These are phyloP conservation scores for Kandelia obovata DNA, from an alignment of 345 rosid genomes.

Conservation along the genomic window DNA sequence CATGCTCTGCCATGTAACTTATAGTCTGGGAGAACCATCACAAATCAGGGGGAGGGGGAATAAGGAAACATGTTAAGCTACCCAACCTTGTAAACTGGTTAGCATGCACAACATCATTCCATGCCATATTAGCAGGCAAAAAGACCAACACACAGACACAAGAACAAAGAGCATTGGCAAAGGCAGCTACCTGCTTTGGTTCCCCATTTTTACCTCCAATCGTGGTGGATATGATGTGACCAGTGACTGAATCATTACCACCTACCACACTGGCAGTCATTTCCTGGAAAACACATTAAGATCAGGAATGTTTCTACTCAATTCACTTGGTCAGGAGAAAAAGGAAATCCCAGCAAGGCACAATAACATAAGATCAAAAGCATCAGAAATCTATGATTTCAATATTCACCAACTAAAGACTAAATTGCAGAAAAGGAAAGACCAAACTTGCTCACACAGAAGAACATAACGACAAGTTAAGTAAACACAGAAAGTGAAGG, in stretches of 20 bases:
- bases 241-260: slow-evolving; percentile 75
- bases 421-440: not conserved
- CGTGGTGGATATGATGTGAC: slow-evolving; percentile 79
- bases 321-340: not conserved
- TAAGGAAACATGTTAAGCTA: not conserved
- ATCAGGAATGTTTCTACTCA: not conserved
- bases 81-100: not conserved
- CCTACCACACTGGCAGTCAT: slow-evolving; percentile 61
- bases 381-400: not conserved
- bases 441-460: not conserved
- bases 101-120: not conserved
- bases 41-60: not conserved
- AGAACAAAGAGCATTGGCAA: not conserved
- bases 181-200: slow-evolving; percentile 57
- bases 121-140: too few species aligned
- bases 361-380: not conserved
- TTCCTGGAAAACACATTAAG: slow-evolving; percentile 42
- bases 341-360: not conserved
- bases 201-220: slow-evolving; percentile 91
- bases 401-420: not conserved
- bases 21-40: slow-evolving; percentile 51
- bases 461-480: not conserved
- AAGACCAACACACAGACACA: too few species aligned
- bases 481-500: not conserved
- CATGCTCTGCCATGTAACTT: slow-evolving; percentile 91